phyloP scores from a whole-genome alignment of 164 flowering plant species.

The Malania oleifera region DNA sequence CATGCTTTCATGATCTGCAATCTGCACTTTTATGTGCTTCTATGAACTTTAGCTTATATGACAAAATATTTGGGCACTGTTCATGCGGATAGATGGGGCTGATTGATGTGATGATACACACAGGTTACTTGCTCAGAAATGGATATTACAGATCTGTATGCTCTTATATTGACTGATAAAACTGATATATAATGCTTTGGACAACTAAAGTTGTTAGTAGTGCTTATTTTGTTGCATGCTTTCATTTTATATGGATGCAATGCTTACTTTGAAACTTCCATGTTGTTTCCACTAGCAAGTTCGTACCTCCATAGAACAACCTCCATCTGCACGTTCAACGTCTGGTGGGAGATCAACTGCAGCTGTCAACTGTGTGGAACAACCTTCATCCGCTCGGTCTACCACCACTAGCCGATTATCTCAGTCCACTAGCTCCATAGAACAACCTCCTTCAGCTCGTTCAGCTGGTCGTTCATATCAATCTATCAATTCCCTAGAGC shows the following conservation, averaged over 20 bases:
- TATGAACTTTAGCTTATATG: no score
- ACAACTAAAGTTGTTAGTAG: no score
- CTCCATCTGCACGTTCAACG: constrained; percentile 2
- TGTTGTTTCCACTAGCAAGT: constrained; percentile 40
- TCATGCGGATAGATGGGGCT: no score
- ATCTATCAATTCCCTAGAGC: no score
- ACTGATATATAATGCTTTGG: no score
- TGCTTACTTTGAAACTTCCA: constrained; percentile 15
- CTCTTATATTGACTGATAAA: neutral
- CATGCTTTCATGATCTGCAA: no score
- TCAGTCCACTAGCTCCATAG: constrained; percentile 6
- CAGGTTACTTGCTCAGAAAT: no score
- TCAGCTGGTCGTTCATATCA: constrained; percentile 37
- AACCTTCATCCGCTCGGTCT: constrained; percentile 20
- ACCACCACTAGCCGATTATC: constrained; percentile 7
- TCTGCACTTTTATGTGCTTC: no score
- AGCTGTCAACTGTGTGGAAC: constrained; percentile 15
- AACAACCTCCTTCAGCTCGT: constrained; percentile 36
- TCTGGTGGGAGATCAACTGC: constrained; percentile 9
- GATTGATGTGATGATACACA: no score
- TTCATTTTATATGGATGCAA: constrained; percentile 1
- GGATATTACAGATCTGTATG: no score
- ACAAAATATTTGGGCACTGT: no score
- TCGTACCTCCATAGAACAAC: constrained; percentile 33
- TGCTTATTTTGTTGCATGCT: no score